Base-by-base conservation (phyloP, 2,329 filamentous ascomycete species). In the Colletotrichum graminicola region DNA sequence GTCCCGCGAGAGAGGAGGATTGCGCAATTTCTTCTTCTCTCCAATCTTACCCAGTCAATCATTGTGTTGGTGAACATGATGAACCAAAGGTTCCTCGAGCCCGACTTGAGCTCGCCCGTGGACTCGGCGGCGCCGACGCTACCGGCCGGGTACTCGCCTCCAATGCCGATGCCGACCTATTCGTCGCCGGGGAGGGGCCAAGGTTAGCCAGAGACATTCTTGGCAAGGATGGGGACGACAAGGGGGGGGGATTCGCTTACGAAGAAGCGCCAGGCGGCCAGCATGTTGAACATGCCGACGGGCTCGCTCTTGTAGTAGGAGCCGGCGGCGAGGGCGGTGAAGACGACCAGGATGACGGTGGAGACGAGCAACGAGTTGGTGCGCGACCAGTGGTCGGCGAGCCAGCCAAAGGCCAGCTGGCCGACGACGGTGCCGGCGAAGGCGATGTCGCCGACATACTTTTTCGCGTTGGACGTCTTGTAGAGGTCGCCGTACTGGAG, bases 21-120 rank as follows among this genome's bases (percentile, higher is more conserved):
- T 16, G 75, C 75, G 10, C 26, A 2, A 1, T 34, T 18, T 36
- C 14, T 2, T 1, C 23, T 16, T 61, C 18, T n/a, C 62, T 32
- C 10, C 11, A 12, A 18, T 18, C 41, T 43, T 36, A 64, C 62
- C 77, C 82, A 88, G 78, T 97, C 93, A 72, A 97, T 97, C 85
- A 94, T 93, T 32, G 92, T 90, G 80, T 97, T 97, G 57, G 93
- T 97, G 80, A 96, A 97, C 74, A 97, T 86, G 76, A 95, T 93
- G 78, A 95, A 98, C 94, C 94, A 97, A 49, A 92, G 87, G 78
- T 98, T 95, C n/a, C 95, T 87, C 21, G 92, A 92, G 14, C 95
- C 95, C 21, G 83, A 80, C 80, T 94, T 94, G 71, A 98, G 85
- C 78, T 97, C 94, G 29, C 93, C 93, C 0, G 92, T 95, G 5